Base-by-base conservation (phyloP, 495 filamentous ascomycete genomes). In the Podospora sp. region DNA sequence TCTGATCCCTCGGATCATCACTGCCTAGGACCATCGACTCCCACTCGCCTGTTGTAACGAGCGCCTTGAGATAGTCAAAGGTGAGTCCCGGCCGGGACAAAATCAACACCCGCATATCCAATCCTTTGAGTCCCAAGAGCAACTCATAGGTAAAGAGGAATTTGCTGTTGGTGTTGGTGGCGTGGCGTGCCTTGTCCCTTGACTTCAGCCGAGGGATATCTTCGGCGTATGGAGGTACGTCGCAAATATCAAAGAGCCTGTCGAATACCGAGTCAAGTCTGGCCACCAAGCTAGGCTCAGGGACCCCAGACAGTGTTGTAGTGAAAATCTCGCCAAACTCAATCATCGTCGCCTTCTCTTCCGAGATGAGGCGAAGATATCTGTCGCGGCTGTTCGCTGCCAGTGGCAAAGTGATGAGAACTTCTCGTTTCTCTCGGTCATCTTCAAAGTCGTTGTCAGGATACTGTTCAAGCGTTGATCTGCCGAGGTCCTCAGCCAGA, bases 91-190 rank as follows among this genome's bases (percentile, higher is more conserved):
- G 73, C 0, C 74, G 78, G 5, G 71, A 78, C n/a, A 84, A 21
- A 21, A 84, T 76, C 18, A 83, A 58, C 40, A 83, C 67, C 26
- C 74, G 79, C 49, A 66, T 69, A 27, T 78, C 69, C 55, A 75
- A 68, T 27, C 73, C 73, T n/a, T 66, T 65, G 16, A 82, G 25
- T 5, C 51, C 49, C 9, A 70, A 60, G 11, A 84, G 68, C 11
- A 83, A 69, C 65, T 83, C 82, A n/a, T 75, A 75, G 8, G 82
- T 65, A 21, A 83, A 84, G 0, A 74, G 75, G 57, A 81, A 82
- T 51, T 84, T 84, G 63, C 73, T 71, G 71, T 83, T 83, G 1
- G 80, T 77, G 20, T 70, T 69, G 29, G 75, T 72, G 5, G 77
- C 73, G 29, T 83, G 77, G 60, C 76, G 81, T 60, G 71, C 72